phyloP scores from a whole-genome alignment of 2,329 filamentous ascomycete species.

The Pseudomassariella vexata region DNA sequence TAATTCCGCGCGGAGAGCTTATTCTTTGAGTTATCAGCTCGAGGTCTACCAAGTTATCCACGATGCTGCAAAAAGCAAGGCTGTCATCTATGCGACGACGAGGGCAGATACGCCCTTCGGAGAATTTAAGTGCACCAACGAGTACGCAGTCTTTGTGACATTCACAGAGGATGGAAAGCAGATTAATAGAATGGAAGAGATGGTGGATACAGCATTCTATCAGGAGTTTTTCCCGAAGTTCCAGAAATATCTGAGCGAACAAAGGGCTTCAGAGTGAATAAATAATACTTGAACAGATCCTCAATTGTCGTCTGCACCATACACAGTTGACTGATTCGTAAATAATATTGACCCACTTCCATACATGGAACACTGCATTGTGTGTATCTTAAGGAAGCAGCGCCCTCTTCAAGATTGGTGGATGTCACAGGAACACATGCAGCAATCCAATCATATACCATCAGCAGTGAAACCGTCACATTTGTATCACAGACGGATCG shows the following conservation, averaged over 20 bases:
- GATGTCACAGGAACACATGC: too few species aligned
- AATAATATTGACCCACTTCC: too few species aligned
- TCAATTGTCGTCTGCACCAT: too few species aligned
- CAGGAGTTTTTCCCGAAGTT: constrained; percentile 1
- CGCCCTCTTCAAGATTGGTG: too few species aligned
- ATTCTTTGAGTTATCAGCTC: neutral
- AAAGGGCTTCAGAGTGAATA: neutral
- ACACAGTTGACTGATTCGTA: too few species aligned
- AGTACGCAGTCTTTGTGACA: neutral
- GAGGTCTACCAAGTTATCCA: neutral
- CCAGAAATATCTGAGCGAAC: neutral
- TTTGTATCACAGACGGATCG: too few species aligned
- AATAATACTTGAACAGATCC: too few species aligned
- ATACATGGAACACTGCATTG: too few species aligned
- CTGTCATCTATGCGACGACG: neutral
- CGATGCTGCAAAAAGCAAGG: neutral
- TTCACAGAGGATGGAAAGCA: constrained; percentile 2
- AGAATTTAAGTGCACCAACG: neutral
- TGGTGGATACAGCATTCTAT: constrained; percentile 4
- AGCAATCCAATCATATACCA: too few species aligned
- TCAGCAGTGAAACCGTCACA: too few species aligned
- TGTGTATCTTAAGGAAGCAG: too few species aligned
- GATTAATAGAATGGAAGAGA: constrained; percentile 1
- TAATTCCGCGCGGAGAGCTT: too few species aligned
- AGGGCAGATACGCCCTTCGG: neutral